Evolutionary conservation across 106 monocot genomes (phyloP), one percentile per base, ranked within the genome.

Genomic region (Xerophyta viscosa): DNA sequence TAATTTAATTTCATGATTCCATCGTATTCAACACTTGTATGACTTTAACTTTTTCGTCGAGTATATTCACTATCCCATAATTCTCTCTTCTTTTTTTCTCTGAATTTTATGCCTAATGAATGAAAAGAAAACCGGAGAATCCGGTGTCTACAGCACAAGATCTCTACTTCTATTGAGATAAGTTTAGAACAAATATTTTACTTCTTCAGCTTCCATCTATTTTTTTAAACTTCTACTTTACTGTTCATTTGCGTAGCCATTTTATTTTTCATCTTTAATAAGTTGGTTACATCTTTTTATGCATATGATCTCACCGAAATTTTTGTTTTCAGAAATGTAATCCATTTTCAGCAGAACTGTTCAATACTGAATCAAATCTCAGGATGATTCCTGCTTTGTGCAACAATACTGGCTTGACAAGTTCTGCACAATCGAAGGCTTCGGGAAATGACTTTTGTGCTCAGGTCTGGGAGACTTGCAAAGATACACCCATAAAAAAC

Each of bases 401-500:
- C 60, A 89, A 85, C 67, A 73, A 70, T 41, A 70, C 80, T 20
- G 10, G 29, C 27, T 52, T 61, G 9, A 48, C 13, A 18, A 70
- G 48, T n/a, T 72, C 77, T 11, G 3, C 48, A 1, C 80, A 74
- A 31, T 74, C 87, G 4, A 70, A 64, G 26, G 56, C 39, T 41
- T 31, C 63, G 19, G 37, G 74, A 21, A 46, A 45, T 33, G 45
- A 66, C 44, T 98, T 82, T 73, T 98, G 96, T 52, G 29, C 24
- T 10, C 63, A 76, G 23, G 74, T 85, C 14, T 98, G 88, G 88
- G 72, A 86, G 41, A 66, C 82, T 14, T 98, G 96, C 85, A 82
- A 79, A 52, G 71, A 73, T 23, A 59, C 66, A 52, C 19, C 68
- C 0, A 82, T 82, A 43, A 0, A 15, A 29, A 79, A 73, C 24